These are phyloP conservation scores for Tillandsia leiboldiana DNA, from an alignment of 176 grass and related monocot species.

Conservation along the genomic window DNA sequence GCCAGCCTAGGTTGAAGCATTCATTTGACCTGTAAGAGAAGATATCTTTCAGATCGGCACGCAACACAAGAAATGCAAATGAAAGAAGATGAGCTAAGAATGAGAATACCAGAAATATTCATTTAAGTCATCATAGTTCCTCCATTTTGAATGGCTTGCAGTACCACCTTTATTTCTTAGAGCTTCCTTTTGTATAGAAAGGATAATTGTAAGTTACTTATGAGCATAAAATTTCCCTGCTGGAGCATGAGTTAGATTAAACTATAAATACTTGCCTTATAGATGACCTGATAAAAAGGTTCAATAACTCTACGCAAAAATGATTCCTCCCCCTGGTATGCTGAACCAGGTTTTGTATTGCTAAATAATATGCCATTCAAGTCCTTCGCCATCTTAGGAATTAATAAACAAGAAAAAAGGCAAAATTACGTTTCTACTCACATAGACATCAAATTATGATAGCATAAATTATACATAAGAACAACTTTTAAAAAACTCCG, in stretches of 20 bases:
- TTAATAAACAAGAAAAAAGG: constrained; percentile 7
- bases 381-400: constrained; percentile 69
- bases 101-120: constrained; percentile 82
- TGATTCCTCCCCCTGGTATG: constrained; percentile 32
- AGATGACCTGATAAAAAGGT: constrained; percentile 62
- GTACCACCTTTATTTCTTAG: constrained; percentile 45
- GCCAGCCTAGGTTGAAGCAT: constrained; percentile 74
- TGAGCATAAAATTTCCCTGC: background rate
- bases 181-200: constrained; percentile 66
- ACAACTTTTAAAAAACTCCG: no score
- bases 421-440: no score
- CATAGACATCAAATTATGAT: no score
- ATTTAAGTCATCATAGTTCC: constrained; percentile 98
- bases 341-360: background rate
- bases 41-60: constrained; percentile 3
- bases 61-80: constrained; percentile 10
- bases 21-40: constrained; percentile 61
- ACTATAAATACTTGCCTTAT: constrained; percentile 47
- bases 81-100: constrained; percentile 21
- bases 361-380: constrained; percentile 40
- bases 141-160: constrained; percentile 83
- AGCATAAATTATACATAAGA: no score
- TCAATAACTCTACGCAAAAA: constrained; percentile 62
- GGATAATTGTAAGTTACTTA: constrained; percentile 13
- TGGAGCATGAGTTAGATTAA: constrained; percentile 7